Evolutionary conservation across 2,329 filamentous ascomycete genomes (phyloP).

Genomic region (Cladophialophora bantiana): DNA sequence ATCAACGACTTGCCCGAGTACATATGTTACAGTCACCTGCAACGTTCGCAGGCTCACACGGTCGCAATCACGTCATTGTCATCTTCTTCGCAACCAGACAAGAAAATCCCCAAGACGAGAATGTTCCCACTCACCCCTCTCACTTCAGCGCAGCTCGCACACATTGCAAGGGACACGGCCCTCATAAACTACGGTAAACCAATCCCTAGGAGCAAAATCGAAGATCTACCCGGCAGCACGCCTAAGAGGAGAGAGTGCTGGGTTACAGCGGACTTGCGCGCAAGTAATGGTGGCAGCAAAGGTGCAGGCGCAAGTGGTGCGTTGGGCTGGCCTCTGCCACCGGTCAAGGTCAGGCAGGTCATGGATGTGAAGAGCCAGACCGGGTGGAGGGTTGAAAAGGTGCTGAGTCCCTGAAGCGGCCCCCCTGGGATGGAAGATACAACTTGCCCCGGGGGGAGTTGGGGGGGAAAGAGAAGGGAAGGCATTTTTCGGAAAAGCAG

Average conservation of each 20-base stretch:
- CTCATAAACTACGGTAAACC: constrained; percentile 87
- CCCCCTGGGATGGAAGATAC: too few relatives aligned
- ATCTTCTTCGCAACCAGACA: constrained; percentile 33
- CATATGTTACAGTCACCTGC: constrained; percentile 85
- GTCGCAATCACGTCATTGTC: constrained; percentile 49
- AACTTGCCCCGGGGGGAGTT: too few relatives aligned
- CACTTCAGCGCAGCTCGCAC: constrained; percentile 75
- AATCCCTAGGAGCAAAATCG: constrained; percentile 83
- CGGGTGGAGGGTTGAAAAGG: constrained; percentile 40
- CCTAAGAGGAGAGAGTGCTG: constrained; percentile 74
- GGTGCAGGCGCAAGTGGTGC: constrained; percentile 52
- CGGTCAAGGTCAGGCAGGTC: constrained; percentile 82
- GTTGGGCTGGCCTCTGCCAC: constrained; percentile 82
- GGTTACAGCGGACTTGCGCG: constrained; percentile 78
- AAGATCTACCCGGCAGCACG: constrained; percentile 54
- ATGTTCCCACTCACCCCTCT: constrained; percentile 89
- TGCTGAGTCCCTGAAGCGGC: constrained; percentile 25
- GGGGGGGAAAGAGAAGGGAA: too few relatives aligned
- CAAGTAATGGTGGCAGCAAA: constrained; percentile 61
- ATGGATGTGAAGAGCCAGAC: constrained; percentile 76
- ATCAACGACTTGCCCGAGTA: constrained; percentile 81
- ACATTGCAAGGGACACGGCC: constrained; percentile 82
- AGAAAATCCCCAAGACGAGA: constrained; percentile 73
- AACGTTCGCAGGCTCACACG: constrained; percentile 66
- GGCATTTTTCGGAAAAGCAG: not conserved